Percentiles rank a stretch among this genome's conserved stretches.
Conservation (phyloP, 2,329 filamentous ascomycete species). For the Chaetoscypha palmicola region DNA sequence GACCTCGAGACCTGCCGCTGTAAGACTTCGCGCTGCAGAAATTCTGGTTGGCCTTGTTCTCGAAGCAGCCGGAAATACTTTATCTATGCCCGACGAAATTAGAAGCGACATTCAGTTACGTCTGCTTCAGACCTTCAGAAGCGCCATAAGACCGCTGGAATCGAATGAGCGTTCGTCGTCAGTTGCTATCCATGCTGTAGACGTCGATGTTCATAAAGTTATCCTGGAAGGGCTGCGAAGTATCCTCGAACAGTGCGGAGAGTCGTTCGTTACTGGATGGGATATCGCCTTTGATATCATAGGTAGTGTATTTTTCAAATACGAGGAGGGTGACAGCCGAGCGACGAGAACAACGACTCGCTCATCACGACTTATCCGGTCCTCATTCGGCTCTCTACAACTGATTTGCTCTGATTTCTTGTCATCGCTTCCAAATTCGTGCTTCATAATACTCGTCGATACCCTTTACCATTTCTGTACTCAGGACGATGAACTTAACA, state of each 20-base stretch:
- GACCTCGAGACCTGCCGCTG: constrained; percentile 40
- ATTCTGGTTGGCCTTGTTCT: constrained; percentile 53
- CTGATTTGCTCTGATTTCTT: constrained; percentile 94
- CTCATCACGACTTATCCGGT: constrained; percentile 71
- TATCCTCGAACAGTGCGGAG: constrained; percentile 81
- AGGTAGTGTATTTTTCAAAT: constrained; percentile 64
- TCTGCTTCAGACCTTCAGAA: constrained; percentile 59
- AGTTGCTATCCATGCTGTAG: constrained; percentile 53
- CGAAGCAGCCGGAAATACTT: constrained; percentile 50
- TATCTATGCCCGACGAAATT: constrained; percentile 42
- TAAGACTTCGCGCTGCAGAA: constrained; percentile 55
- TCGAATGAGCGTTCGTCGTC: constrained; percentile 44
- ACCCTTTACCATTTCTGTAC: constrained; percentile 84
- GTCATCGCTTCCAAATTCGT: constrained; percentile 61
- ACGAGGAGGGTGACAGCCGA: constrained; percentile 19
- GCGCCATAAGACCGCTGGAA: constrained; percentile 54
- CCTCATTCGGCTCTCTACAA: constrained; percentile 83
- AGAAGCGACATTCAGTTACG: constrained; percentile 62
- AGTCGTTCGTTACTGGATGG: constrained; percentile 79
- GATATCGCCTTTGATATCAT: constrained; percentile 79
- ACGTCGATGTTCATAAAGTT: constrained; percentile 74
- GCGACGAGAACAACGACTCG: constrained; percentile 36
- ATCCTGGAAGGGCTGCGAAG: constrained; percentile 73
- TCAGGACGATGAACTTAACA: constrained; percentile 88
- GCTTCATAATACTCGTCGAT: constrained; percentile 72